Evolutionary conservation across 2,329 filamentous ascomycete species (phyloP).

Genomic region (Mycosphaerella sp.): DNA sequence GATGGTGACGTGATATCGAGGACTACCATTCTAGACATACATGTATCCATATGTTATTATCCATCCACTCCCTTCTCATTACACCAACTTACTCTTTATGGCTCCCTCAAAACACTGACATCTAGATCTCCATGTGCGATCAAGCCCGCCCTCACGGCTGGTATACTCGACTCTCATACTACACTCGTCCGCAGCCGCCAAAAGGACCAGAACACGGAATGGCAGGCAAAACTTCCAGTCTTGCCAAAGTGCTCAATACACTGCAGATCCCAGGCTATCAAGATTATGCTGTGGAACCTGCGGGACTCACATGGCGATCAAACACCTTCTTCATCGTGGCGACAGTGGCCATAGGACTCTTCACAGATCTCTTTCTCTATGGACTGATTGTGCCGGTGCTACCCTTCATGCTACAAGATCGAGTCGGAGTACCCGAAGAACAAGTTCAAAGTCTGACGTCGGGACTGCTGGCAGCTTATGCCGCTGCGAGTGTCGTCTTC

Average conservation of each 20-base stretch:
- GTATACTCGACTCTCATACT: constrained; percentile 12
- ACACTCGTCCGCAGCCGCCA: constrained; percentile 3
- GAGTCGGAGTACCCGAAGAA: constrained; percentile 44
- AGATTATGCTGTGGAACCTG: constrained; percentile 32
- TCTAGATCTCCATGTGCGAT: constrained; percentile 1
- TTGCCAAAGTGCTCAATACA: constrained; percentile 29
- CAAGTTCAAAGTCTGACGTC: constrained; percentile 51
- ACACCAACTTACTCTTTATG: not conserved
- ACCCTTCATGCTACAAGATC: constrained; percentile 51
- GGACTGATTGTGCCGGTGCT: constrained; percentile 54
- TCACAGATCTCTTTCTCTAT: constrained; percentile 56
- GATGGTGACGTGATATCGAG: constrained; percentile 12
- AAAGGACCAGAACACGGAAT: not conserved
- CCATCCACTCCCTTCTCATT: no score
- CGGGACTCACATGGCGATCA: constrained; percentile 50
- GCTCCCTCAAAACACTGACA: not conserved
- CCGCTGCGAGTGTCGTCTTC: constrained; percentile 48
- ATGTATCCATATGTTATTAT: no score
- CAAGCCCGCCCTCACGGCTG: constrained; percentile 8
- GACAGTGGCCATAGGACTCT: constrained; percentile 52
- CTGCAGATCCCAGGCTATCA: constrained; percentile 30
- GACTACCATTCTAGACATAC: not conserved
- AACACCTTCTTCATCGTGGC: constrained; percentile 54
- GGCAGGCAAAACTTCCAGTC: constrained; percentile 1
- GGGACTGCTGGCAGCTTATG: constrained; percentile 50